phyloP scores from a whole-genome alignment of 768 basidiomycete genomes.

The Pholiota molesta region DNA sequence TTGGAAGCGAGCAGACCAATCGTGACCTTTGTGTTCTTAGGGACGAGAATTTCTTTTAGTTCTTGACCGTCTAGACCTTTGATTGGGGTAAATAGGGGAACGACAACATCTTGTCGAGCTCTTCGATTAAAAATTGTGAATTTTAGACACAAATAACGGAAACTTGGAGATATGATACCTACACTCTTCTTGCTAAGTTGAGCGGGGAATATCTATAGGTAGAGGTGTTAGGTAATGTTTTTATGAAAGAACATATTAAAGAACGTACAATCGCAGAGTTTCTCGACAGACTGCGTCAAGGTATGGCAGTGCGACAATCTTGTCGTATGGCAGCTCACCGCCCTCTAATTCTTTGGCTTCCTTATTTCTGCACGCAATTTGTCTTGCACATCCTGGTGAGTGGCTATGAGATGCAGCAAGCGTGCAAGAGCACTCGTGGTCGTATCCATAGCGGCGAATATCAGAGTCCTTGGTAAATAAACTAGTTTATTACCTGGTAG shows the following conservation, averaged over 20 bases:
- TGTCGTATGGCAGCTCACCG: conserved; percentile 35
- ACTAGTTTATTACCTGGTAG: neutral
- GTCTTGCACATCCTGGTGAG: conserved; percentile 24
- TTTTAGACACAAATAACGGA: neutral
- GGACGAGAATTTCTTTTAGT: conserved; percentile 35
- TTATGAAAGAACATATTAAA: neutral
- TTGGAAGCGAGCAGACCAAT: conserved; percentile 40
- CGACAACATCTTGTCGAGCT: conserved; percentile 23
- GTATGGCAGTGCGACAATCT: conserved; percentile 35
- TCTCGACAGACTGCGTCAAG: conserved; percentile 41
- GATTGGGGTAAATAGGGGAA: conserved; percentile 29
- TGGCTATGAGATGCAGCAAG: conserved; percentile 21
- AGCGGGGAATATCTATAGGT: conserved; percentile 25
- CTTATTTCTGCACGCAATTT: conserved; percentile 22
- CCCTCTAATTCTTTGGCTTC: conserved; percentile 28
- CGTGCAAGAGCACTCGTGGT: conserved; percentile 25
- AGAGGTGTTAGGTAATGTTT: neutral
- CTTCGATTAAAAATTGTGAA: conserved; percentile 9
- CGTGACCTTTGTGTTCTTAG: conserved; percentile 35
- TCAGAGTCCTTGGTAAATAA: conserved; percentile 21
- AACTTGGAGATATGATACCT: neutral
- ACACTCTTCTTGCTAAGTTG: conserved; percentile 24
- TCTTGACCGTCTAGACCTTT: conserved; percentile 26
- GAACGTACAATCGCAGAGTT: conserved; percentile 35
- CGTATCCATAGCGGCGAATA: conserved; percentile 29